Conservation (phyloP, 1,284 basidiomycete genomes). For the Porodaedalea pini region DNA sequence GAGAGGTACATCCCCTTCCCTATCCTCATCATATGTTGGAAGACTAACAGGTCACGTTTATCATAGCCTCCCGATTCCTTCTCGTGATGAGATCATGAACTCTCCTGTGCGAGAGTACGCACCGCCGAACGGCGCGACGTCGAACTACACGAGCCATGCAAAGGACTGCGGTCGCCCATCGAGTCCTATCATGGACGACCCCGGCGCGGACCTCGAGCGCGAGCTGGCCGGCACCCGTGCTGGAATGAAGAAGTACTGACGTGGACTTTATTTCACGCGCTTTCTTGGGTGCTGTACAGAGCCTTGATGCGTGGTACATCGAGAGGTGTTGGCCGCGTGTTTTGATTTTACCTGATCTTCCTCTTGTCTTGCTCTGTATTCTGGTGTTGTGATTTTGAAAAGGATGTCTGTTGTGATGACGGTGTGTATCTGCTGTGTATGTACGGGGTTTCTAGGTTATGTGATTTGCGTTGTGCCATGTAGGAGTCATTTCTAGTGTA, state of each 20-base stretch:
- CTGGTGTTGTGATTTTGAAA: background rate
- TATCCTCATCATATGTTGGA: background rate
- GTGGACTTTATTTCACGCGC: background rate
- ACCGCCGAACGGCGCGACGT: slow-evolving; percentile 64
- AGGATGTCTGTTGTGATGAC: background rate
- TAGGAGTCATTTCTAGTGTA: too few relatives aligned
- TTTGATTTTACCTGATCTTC: background rate
- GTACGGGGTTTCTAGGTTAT: too few relatives aligned
- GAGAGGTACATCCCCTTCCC: slow-evolving; percentile 50
- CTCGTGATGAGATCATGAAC: slow-evolving; percentile 73
- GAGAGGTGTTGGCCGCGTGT: background rate
- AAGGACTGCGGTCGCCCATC: slow-evolving; percentile 38
- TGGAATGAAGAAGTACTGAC: background rate
- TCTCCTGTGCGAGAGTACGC: slow-evolving; percentile 71
- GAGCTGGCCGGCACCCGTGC: slow-evolving; percentile 64
- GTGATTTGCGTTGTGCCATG: too few relatives aligned
- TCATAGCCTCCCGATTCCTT: slow-evolving; percentile 66
- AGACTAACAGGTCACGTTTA: background rate
- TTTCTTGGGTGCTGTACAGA: background rate
- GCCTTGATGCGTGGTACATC: background rate
- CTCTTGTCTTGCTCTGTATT: background rate
- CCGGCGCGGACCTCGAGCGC: slow-evolving; percentile 80
- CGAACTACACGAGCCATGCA: slow-evolving; percentile 49
- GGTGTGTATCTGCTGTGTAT: background rate
- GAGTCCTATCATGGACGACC: slow-evolving; percentile 75